These are phyloP conservation scores for Hyaloscypha hepaticicola DNA, from an alignment of 495 filamentous ascomycete genomes.

Conservation along the genomic window DNA sequence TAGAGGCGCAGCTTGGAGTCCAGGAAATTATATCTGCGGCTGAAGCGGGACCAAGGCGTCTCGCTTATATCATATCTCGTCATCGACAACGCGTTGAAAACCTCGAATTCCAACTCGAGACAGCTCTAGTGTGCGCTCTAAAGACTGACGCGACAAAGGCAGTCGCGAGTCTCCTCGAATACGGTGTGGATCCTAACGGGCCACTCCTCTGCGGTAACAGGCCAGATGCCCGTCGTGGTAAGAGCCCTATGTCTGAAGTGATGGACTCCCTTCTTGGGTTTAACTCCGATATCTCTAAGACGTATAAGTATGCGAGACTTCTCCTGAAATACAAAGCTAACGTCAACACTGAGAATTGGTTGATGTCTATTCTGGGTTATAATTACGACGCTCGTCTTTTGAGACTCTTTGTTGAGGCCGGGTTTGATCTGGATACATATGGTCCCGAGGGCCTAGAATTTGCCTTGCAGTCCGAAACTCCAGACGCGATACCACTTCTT, in stretches of 20 bases:
- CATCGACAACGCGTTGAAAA: neutral
- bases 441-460: slow-evolving; percentile 5
- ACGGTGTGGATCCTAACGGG: slow-evolving; percentile 3
- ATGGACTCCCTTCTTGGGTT: neutral
- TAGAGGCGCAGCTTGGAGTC: neutral
- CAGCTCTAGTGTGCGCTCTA: neutral
- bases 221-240: slow-evolving; percentile 1
- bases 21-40: neutral
- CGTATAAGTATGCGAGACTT: slow-evolving; percentile 5
- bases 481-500: slow-evolving; percentile 8
- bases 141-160: neutral
- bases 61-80: neutral
- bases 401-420: slow-evolving; percentile 9
- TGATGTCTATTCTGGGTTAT: slow-evolving; percentile 1
- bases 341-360: slow-evolving; percentile 11
- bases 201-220: neutral
- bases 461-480: neutral
- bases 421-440: slow-evolving; percentile 17
- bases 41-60: neutral
- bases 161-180: neutral
- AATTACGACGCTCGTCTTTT: slow-evolving; percentile 14
- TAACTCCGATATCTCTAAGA: neutral
- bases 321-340: slow-evolving; percentile 11
- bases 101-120: neutral
- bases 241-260: slow-evolving; percentile 10